These are phyloP conservation scores for Epicoccum sorghinum DNA, from an alignment of 2,329 filamentous ascomycete species.

Conservation along the genomic window DNA sequence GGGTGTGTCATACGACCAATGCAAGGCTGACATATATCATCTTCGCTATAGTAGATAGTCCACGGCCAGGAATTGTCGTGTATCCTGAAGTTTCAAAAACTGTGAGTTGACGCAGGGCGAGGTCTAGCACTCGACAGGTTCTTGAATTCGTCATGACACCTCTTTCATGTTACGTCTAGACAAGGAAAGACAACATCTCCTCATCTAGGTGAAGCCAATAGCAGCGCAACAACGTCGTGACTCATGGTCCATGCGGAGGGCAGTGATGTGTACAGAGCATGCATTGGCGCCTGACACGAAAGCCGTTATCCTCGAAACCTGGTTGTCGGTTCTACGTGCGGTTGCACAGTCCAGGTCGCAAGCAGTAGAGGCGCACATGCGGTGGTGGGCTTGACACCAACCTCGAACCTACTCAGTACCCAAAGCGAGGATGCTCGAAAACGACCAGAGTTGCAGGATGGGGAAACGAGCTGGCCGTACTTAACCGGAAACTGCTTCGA, in stretches of 20 bases:
- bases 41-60: slow-evolving; percentile 5
- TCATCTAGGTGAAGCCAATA: slow-evolving; percentile 21
- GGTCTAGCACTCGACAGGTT: background rate
- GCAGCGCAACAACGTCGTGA: slow-evolving; percentile 10
- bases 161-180: slow-evolving; percentile 8
- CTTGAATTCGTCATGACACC: background rate
- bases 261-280: slow-evolving; percentile 30
- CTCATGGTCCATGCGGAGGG: slow-evolving; percentile 10
- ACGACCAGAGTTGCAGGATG: slow-evolving; percentile 7
- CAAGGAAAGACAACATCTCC: slow-evolving; percentile 9
- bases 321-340: slow-evolving; percentile 40
- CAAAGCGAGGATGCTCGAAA: slow-evolving; percentile 9
- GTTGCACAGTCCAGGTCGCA: slow-evolving; percentile 35
- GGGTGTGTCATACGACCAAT: slow-evolving; percentile 15
- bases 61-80: slow-evolving; percentile 23
- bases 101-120: slow-evolving; percentile 24
- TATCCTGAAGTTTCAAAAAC: slow-evolving; percentile 27
- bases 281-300: slow-evolving; percentile 41
- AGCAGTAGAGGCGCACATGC: slow-evolving; percentile 34
- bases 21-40: slow-evolving; percentile 27
- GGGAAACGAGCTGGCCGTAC: slow-evolving; percentile 5
- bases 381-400: slow-evolving; percentile 27
- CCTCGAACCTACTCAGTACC: slow-evolving; percentile 14
- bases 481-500: slow-evolving; percentile 9
- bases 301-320: slow-evolving; percentile 39